Evolutionary conservation across 495 filamentous ascomycete species (phyloP).

Genomic region (Podospora appendiculata): DNA sequence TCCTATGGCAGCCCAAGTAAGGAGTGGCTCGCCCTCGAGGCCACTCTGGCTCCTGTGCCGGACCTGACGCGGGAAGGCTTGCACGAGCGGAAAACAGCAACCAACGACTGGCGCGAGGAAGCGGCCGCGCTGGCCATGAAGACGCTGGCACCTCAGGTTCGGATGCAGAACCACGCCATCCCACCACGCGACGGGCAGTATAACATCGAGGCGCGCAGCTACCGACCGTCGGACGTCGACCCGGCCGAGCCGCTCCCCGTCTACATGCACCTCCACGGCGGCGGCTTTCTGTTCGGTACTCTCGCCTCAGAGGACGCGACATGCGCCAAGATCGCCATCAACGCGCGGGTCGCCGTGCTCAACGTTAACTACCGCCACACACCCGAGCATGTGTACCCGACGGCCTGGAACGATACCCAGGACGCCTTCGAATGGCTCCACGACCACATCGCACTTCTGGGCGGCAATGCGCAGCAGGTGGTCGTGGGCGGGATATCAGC

Average conservation of each 20-base stretch:
- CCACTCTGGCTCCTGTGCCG: constrained; percentile 16
- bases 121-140: constrained; percentile 23
- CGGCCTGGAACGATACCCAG: constrained; percentile 36
- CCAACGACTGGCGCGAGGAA: constrained; percentile 29
- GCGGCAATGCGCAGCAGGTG: constrained; percentile 26
- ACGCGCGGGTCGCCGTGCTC: constrained; percentile 23
- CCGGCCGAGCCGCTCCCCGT: constrained; percentile 39
- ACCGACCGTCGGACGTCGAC: constrained; percentile 36
- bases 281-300: constrained; percentile 40
- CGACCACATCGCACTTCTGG: constrained; percentile 23
- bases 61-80: constrained; percentile 6
- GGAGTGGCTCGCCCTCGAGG: constrained; percentile 34
- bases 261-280: constrained; percentile 44
- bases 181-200: constrained; percentile 30
- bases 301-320: constrained; percentile 40
- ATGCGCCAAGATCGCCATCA: constrained; percentile 29
- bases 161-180: constrained; percentile 26
- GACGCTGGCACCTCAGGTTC: constrained; percentile 19
- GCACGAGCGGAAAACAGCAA: constrained; percentile 15
- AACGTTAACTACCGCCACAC: constrained; percentile 44
- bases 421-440: constrained; percentile 41
- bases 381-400: constrained; percentile 33
- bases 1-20: constrained; percentile 29
- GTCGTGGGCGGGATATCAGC: constrained; percentile 42
- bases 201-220: constrained; percentile 34